Conservation (phyloP, 805 yeast species). For the Sugiyamaella floridensis region DNA sequence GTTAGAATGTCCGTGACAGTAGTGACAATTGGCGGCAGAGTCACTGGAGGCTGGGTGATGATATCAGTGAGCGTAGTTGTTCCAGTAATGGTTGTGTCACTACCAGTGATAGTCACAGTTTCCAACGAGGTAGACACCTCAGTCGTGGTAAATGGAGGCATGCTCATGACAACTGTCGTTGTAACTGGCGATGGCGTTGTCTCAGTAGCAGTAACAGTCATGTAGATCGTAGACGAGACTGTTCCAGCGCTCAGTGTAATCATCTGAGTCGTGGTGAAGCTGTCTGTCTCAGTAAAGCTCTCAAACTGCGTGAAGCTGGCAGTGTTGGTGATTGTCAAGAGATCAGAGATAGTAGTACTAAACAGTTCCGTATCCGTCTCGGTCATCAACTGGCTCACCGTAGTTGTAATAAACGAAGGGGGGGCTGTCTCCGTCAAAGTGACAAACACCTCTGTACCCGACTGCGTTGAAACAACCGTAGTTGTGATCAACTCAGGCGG, state of each 20-base stretch:
- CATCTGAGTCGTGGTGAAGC: slow-evolving; percentile 2
- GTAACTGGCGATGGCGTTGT: slow-evolving; percentile 4
- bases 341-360: not conserved
- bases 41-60: slow-evolving; percentile 7
- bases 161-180: slow-evolving; percentile 7
- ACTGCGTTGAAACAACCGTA: not conserved
- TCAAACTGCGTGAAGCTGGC: not conserved
- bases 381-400: not conserved
- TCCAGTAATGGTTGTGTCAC: slow-evolving; percentile 9
- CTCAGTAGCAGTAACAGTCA: slow-evolving; percentile 2
- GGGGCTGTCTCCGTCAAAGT: not conserved
- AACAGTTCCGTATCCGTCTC: not conserved
- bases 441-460: not conserved
- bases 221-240: not conserved
- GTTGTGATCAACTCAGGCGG: not conserved
- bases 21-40: slow-evolving; percentile 7
- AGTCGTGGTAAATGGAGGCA: slow-evolving; percentile 5
- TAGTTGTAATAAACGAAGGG: not conserved
- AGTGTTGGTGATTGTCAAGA: not conserved
- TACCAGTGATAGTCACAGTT: not conserved
- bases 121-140: not conserved
- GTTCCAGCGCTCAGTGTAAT: slow-evolving; percentile 2
- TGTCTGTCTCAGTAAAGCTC: not conserved
- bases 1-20: slow-evolving; percentile 5
- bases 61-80: slow-evolving; percentile 3